Conservation (phyloP, 352 stramenopile species). For the Pythium phragmitis region DNA sequence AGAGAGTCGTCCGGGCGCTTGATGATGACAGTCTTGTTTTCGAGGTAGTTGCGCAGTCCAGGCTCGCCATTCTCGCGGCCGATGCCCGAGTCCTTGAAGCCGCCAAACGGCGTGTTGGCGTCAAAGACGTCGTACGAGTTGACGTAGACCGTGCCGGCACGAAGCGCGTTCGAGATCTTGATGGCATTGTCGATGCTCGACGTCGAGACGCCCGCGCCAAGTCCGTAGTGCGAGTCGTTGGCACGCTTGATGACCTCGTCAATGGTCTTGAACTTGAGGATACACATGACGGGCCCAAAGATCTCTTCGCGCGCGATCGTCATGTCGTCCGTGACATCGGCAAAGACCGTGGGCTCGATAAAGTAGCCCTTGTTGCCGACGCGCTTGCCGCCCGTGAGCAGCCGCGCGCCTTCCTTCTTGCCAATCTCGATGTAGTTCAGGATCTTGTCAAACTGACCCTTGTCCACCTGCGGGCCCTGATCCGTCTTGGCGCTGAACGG, state of each 20-base stretch:
- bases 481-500: constrained; percentile 50
- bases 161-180: constrained; percentile 85
- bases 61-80: constrained; percentile 79
- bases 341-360: constrained; percentile 73
- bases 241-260: constrained; percentile 86
- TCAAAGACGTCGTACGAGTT: constrained; percentile 94
- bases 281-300: constrained; percentile 90
- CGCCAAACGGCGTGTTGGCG: constrained; percentile 80
- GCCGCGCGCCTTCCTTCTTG: constrained; percentile 51
- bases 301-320: constrained; percentile 91
- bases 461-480: constrained; percentile 64
- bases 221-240: constrained; percentile 87
- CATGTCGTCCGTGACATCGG: constrained; percentile 78
- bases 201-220: constrained; percentile 89
- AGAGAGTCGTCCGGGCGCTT: constrained; percentile 52
- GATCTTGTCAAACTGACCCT: constrained; percentile 70
- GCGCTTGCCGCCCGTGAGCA: constrained; percentile 71
- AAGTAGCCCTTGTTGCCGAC: constrained; percentile 72
- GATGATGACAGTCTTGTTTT: constrained; percentile 47
- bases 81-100: constrained; percentile 86
- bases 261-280: constrained; percentile 89
- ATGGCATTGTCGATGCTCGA: constrained; percentile 83
- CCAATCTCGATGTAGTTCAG: constrained; percentile 56
- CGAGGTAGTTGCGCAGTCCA: constrained; percentile 72
- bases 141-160: constrained; percentile 92